Evolutionary conservation across 164 flowering plant species (phyloP).

Genomic region (Kalanchoe fedtschenkoi): DNA sequence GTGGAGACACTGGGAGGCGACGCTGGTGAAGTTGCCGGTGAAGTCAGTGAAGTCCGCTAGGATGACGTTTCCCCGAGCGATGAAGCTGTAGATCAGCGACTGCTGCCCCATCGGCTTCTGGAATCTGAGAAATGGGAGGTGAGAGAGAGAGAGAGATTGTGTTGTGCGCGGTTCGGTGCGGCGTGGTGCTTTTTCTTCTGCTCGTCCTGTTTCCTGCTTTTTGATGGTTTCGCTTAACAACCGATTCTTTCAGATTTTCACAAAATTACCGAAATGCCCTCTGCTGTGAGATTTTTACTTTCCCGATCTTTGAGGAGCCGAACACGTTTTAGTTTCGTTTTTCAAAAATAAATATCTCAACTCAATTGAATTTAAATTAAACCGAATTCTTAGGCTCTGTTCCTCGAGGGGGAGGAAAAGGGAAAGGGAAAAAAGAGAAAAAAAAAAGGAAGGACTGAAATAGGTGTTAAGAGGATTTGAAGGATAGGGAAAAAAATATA

Average conservation of each 20-base stretch:
- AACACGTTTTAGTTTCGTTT: no score
- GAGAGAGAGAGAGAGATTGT: background rate
- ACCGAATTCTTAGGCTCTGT: no score
- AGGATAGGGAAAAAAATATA: no score
- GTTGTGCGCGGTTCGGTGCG: no score
- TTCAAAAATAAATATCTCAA: background rate
- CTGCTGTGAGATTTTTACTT: no score
- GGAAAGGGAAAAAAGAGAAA: no score
- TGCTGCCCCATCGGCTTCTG: conserved; percentile 10
- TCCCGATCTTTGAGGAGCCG: no score
- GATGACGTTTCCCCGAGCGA: conserved; percentile 11
- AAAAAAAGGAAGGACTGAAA: no score
- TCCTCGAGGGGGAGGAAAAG: no score
- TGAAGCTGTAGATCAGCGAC: conserved; percentile 12
- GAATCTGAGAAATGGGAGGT: background rate
- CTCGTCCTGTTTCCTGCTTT: background rate
- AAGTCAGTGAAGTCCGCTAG: conserved; percentile 10
- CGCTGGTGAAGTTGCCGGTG: conserved; percentile 10
- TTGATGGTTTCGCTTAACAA: background rate
- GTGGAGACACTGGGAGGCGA: conserved; percentile 11
- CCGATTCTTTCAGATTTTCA: background rate
- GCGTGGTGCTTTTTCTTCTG: no score
- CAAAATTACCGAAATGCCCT: background rate
- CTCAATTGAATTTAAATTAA: no score
- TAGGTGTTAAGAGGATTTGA: no score